phyloP scores from a whole-genome alignment of 257 asterid genomes.

The Petunia axillaris region DNA sequence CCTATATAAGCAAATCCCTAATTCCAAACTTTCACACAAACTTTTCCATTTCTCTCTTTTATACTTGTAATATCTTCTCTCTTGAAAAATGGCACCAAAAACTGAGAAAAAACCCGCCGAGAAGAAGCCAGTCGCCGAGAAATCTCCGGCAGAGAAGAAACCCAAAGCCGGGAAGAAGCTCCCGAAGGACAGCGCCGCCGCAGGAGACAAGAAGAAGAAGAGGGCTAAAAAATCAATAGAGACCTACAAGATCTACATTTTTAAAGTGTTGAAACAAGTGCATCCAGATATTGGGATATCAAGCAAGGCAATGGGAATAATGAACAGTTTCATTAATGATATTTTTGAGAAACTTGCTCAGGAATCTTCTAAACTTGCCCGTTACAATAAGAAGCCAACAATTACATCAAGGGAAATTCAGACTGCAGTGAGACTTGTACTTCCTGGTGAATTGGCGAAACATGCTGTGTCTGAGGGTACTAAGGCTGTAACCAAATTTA shows the following conservation, averaged over 20 bases:
- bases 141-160: slow-evolving; percentile 51
- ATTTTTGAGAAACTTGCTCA: slow-evolving; percentile 71
- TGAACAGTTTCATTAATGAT: slow-evolving; percentile 80
- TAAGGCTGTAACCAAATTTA: slow-evolving; percentile 78
- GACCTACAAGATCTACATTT: slow-evolving; percentile 81
- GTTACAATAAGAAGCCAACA: slow-evolving; percentile 79
- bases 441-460: slow-evolving; percentile 75
- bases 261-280: slow-evolving; percentile 75
- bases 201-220: slow-evolving; percentile 73
- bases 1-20: slow-evolving; percentile 30
- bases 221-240: slow-evolving; percentile 48
- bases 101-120: slow-evolving; percentile 71
- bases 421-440: slow-evolving; percentile 68
- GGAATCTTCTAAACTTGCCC: slow-evolving; percentile 55
- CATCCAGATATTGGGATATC: slow-evolving; percentile 79
- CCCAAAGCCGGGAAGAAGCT: slow-evolving; percentile 74
- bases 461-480: slow-evolving; percentile 78
- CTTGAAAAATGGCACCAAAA: slow-evolving; percentile 53
- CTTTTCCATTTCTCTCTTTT: no score
- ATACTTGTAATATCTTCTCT: not conserved
- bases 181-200: slow-evolving; percentile 59
- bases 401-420: slow-evolving; percentile 75
- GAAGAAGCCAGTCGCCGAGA: slow-evolving; percentile 71
- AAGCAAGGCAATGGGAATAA: slow-evolving; percentile 80
- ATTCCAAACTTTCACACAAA: not conserved